Evolutionary conservation across 2,329 filamentous ascomycete species (phyloP), one percentile per base, ranked within the genome.

Genomic region (Aciculosporium take): DNA sequence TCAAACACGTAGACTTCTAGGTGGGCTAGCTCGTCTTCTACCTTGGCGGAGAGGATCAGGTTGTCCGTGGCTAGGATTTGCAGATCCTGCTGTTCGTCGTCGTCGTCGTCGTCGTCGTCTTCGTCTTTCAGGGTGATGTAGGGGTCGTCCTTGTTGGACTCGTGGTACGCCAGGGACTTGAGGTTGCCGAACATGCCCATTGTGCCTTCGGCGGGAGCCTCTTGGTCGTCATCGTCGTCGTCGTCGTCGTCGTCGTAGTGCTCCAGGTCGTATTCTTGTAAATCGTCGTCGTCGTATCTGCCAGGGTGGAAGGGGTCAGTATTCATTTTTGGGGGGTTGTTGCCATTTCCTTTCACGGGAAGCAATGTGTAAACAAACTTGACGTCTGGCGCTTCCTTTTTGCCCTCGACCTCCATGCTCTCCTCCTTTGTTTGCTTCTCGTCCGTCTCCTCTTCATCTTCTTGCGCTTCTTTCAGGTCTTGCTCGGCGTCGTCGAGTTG

Each of bases 1-100:
- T 98, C 91, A 64, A 96, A 98, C 23, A 98, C 87, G 56, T 96
- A 95, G 17, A 96, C 83, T 61, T 98, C 91, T 21, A 98, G 71
- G 62, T 96, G 89, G 15, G 91, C 89, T 46, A 98, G 80, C 59
- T 98, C 91, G 53, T 98, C 91, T 63, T 98, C 91, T 39, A 96
- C 81, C 65, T 94, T 89, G 49, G 87, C 88, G 9, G 89, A 84
- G 37, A 98, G 69, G 27, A 98, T 72, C 45, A 98, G 69, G 59
- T 96, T 98, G 64, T 98, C 91, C 13, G 85, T 91, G 3, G 85
- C 79, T 49, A 96, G 64, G 49, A 98, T 84, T 63, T 98, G 88
- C 42, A 98, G 72, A 53, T 98, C 89, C 64, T 96, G 85, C 44
- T 87, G 74, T 51, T 96, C 91, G 42, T 94, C 84, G 25, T 94